Percentiles rank a stretch among this genome's conserved stretches.
Evolutionary conservation across 2,329 filamentous ascomycete species (phyloP).

Genomic region (Pyrenophora graminea): DNA sequence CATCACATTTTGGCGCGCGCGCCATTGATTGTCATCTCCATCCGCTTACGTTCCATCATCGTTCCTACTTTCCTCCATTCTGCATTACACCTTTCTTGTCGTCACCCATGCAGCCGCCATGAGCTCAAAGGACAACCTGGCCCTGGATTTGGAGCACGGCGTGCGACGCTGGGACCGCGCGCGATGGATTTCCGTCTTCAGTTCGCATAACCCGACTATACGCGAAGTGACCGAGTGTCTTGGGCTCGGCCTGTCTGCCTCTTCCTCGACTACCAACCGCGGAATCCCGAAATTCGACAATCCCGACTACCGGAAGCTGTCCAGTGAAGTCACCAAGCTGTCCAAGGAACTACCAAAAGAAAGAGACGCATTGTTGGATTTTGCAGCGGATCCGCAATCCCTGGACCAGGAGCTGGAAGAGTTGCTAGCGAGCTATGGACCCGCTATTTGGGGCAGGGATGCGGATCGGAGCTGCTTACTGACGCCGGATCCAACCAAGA

Average conservation of each 20-base stretch:
- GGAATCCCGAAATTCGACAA: slow-evolving; percentile 48
- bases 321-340: slow-evolving; percentile 42
- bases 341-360: slow-evolving; percentile 45
- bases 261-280: slow-evolving; percentile 43
- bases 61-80: slow-evolving; percentile 6
- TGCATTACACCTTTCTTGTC: slow-evolving; percentile 1
- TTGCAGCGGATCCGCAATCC: slow-evolving; percentile 39
- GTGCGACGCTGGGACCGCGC: slow-evolving; percentile 42
- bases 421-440: slow-evolving; percentile 38
- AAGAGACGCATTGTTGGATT: slow-evolving; percentile 44
- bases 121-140: slow-evolving; percentile 39
- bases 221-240: slow-evolving; percentile 45
- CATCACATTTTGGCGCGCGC: slow-evolving; percentile 25
- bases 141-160: slow-evolving; percentile 37
- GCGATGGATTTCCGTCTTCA: slow-evolving; percentile 45
- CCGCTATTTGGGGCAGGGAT: slow-evolving; percentile 43
- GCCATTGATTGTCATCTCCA: slow-evolving; percentile 25
- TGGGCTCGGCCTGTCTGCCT: slow-evolving; percentile 41
- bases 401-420: slow-evolving; percentile 41
- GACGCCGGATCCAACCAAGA: slow-evolving; percentile 38
- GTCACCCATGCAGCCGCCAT: slow-evolving; percentile 31
- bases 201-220: slow-evolving; percentile 45
- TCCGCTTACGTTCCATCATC: slow-evolving; percentile 7
- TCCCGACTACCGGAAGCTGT: slow-evolving; percentile 43
- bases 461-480: slow-evolving; percentile 41